Base-by-base conservation (phyloP, 306 rosid genomes). In the Malus orientalis region DNA sequence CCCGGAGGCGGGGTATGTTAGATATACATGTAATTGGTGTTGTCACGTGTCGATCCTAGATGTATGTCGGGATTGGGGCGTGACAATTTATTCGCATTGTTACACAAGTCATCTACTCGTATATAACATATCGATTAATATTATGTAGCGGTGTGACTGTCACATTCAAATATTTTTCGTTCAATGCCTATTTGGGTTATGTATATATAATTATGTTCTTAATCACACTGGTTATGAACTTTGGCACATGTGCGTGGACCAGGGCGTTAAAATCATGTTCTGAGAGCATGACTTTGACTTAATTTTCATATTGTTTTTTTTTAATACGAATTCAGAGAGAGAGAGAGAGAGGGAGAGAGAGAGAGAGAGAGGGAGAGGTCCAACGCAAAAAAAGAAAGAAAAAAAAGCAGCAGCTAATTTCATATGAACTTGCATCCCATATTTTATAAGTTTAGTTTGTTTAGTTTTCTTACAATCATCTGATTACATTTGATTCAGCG, bases 31-130 rank as follows among this genome's bases (percentile, higher is more conserved):
- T 30, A 30, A 30, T 30, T 30, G 33, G 33, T 4, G 33, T 30
- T 0, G 1, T 30, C 33, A 30, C 33, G 1, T 30, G 1, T 30
- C 4, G 4, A 30, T 30, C 33, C 4, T 30, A 0, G 4, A 30
- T 0, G 32, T 30, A 3, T 30, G 33, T 30, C 33, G 0, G 33
- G 33, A 4, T 30, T 0, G 33, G 33, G 33, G 5, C 1, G 1
- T 30, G 33, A 40, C 3, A 40, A 40, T 40, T 32, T 32, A 32
- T 40, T 40, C 44, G 8, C 2, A 8, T 40, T 40, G 44, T 40
- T 40, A 40, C 11, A 40, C 3, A 40, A 6, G 11, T 40, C 11
- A 10, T 40, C 11, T 40, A 0, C 44, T 47, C 18, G 14, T 47
- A 13, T 47, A 14, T 4, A 47, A 49, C 2, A 49, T 49, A 2